phyloP scores from a whole-genome alignment of 1,284 basidiomycete species.

The Phylloporus sp. region DNA sequence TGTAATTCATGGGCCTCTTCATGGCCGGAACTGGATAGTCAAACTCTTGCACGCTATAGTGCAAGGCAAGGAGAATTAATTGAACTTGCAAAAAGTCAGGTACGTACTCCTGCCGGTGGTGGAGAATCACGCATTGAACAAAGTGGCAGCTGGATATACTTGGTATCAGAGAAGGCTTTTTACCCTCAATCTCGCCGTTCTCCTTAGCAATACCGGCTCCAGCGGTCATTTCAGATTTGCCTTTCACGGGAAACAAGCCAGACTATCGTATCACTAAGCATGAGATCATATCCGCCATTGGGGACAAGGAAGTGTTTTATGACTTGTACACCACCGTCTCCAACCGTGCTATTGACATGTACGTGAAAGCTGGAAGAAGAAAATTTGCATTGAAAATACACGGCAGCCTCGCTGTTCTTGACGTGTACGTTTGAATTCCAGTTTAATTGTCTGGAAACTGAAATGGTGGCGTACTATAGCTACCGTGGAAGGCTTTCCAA shows the following conservation, averaged over 20 bases:
- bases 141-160: slow-evolving; percentile 75
- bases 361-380: slow-evolving; percentile 77
- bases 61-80: slow-evolving; percentile 82
- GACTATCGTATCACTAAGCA: slow-evolving; percentile 57
- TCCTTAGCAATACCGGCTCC: slow-evolving; percentile 45
- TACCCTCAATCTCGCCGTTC: slow-evolving; percentile 78
- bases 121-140: slow-evolving; percentile 17
- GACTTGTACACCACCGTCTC: slow-evolving; percentile 75
- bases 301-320: slow-evolving; percentile 66
- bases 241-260: slow-evolving; percentile 27
- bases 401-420: slow-evolving; percentile 83
- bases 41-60: slow-evolving; percentile 54
- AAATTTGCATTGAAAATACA: slow-evolving; percentile 87
- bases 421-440: slow-evolving; percentile 61
- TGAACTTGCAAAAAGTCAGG: slow-evolving; percentile 83
- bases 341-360: slow-evolving; percentile 82
- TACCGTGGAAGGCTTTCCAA: slow-evolving; percentile 63
- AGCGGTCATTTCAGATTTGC: slow-evolving; percentile 19
- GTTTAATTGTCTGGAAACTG: slow-evolving; percentile 13
- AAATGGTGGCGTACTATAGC: slow-evolving; percentile 43
- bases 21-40: slow-evolving; percentile 48
- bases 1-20: slow-evolving; percentile 76
- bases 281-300: slow-evolving; percentile 67
- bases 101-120: slow-evolving; percentile 36
- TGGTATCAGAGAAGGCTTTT: slow-evolving; percentile 71